Percentiles rank a stretch among this genome's conserved stretches.
phyloP scores from a whole-genome alignment of 1,284 basidiomycete species.

The Chalciporus sp. region DNA sequence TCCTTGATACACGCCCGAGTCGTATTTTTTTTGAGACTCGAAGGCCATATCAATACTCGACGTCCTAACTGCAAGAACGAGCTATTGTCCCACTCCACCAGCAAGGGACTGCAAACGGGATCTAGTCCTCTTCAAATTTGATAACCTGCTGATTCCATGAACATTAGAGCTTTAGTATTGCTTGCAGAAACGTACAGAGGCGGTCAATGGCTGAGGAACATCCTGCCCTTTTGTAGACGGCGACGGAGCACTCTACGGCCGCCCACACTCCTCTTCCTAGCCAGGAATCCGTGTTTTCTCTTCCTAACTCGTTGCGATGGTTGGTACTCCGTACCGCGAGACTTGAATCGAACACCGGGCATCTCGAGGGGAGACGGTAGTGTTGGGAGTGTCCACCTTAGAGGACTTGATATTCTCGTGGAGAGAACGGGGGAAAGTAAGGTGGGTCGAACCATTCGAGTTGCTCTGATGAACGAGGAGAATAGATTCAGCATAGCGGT shows the following conservation, averaged over 20 bases:
- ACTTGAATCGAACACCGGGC: slow-evolving; percentile 34
- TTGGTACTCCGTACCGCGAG: slow-evolving; percentile 39
- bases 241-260: slow-evolving; percentile 40
- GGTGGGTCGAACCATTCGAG: slow-evolving; percentile 26
- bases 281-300: slow-evolving; percentile 35
- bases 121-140: background rate
- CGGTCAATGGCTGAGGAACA: slow-evolving; percentile 43
- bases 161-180: background rate
- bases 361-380: slow-evolving; percentile 24
- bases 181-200: slow-evolving; percentile 14
- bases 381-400: slow-evolving; percentile 27
- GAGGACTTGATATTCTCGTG: slow-evolving; percentile 15
- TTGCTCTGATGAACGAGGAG: slow-evolving; percentile 27
- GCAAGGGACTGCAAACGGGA: background rate
- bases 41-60: background rate
- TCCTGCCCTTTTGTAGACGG: slow-evolving; percentile 42
- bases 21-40: background rate
- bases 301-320: slow-evolving; percentile 37
- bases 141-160: slow-evolving; percentile 2
- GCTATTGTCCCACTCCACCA: background rate
- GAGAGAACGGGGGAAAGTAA: slow-evolving; percentile 9
- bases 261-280: slow-evolving; percentile 33
- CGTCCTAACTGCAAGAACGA: background rate
- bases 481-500: slow-evolving; percentile 24
- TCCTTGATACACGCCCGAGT: background rate